Percentiles rank a stretch among this genome's conserved stretches.
Conservation (phyloP, 75 land plant genomes). For the Ceratopteris richardii region DNA sequence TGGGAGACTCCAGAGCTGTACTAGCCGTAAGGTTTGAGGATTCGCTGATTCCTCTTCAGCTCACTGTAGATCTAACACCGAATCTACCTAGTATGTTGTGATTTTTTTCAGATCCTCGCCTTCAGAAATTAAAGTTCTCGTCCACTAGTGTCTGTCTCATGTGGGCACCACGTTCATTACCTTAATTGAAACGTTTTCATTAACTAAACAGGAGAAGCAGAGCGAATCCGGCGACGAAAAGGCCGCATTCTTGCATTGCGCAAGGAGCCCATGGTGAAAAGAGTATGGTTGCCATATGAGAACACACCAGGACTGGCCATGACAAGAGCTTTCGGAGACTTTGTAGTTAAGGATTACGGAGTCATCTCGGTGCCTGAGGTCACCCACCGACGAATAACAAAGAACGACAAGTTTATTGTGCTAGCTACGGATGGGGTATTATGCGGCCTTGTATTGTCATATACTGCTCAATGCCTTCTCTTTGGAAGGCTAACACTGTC, state of each 20-base stretch:
- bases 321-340: constrained; percentile 29
- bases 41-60: no score
- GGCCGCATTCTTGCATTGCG: constrained; percentile 29
- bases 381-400: constrained; percentile 18
- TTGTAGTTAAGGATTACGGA: constrained; percentile 22
- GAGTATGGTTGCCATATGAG: constrained; percentile 29
- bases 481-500: no score
- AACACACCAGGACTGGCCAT: constrained; percentile 29
- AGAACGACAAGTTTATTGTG: constrained; percentile 23
- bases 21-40: no score
- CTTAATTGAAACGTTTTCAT: no score
- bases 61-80: no score
- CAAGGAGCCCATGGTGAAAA: constrained; percentile 20
- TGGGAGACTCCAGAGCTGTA: no score
- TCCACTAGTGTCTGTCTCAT: no score
- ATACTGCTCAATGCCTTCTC: no score
- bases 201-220: constrained; percentile 28
- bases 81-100: no score
- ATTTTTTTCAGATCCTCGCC: no score
- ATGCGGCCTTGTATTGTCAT: background rate
- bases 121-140: no score
- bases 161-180: no score
- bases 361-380: constrained; percentile 28
- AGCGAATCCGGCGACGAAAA: constrained; percentile 18
- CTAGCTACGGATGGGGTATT: constrained; percentile 36